Base-by-base conservation (phyloP, 352 stramenopile species). In the Aphanomyces cochlioides region DNA sequence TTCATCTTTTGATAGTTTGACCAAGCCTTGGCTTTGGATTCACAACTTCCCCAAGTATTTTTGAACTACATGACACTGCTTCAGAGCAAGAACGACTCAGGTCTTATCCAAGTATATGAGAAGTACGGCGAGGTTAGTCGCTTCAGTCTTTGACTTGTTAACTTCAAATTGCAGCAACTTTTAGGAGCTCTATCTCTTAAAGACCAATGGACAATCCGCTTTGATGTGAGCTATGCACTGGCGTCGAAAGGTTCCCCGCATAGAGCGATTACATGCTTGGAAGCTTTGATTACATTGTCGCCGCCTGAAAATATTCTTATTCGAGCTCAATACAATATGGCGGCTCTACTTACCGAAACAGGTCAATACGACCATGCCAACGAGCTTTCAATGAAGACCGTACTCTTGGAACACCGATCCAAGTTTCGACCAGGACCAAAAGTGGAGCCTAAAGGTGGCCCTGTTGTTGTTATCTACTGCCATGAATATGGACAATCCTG, bases 401-500 rank as follows among this genome's bases (percentile, higher is more conserved):
- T 81, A 0, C 21, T 79, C 5, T 69, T 69, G 7, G 78, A 91
- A 61, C 76, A 75, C 56, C 67, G 67, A 7, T 59, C 75, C 34
- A 34, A 63, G 17, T 88, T 76, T 56, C 40, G 74, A 15, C 72
- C 57, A 7, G 65, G 58, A 48, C 7, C 0, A 87, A 89, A 60
- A 13, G 19, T 17, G 40, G 17, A 54, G 66, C 54, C 66, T 36
- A 38, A 59, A 36, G 38, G 47, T 36, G 43, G 75, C 39, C 61
- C 72, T 12, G 74, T 89, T 0, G 64, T 98, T 1, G 87, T 78
- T 0, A 82, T 98, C 34, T 98, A 96, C 73, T 98, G 92, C 78
- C 69, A 97, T 69, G 92, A 98, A 67, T 98, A 98, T 58, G 87
- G 79, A 0, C 87, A 97, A 54, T 83, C 80, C 13, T 97, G 90